Evolutionary conservation across 192 early-diverging fungal species (phyloP), one percentile per base, ranked within the genome.

Genomic region (Coemansia interrupta): DNA sequence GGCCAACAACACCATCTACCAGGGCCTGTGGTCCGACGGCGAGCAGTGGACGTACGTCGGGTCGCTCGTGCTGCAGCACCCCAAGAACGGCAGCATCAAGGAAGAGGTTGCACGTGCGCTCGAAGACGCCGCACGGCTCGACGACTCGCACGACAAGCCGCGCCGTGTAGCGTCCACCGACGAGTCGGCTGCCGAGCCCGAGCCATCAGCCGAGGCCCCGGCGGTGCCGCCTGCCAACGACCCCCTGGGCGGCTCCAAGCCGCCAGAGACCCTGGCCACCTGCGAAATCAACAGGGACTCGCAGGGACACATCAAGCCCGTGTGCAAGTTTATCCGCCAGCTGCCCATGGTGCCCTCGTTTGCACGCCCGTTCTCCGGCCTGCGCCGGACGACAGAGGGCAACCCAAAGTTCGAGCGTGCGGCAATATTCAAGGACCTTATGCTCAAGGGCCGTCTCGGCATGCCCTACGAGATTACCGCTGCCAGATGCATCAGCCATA

Each of bases 1-100:
- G 4, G 64, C 73, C 15, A 77, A 77, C 60, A 77, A 77, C 46
- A 77, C 73, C 0, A 77, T 77, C 18, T 77, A 77, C 64, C 73
- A 77, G 57, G 73, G 73, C 12, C 50, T 77, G 64, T 77, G 73
- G 73, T 70, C 68, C 4, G 73, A 77, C 20, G 73, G 73, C 56
- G 68, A 77, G 22, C 52, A 70, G 13, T 77, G 73, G 73, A 77
- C 68, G 3, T 77, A 77, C 29, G 64, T 77, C 64, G 73, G 73
- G 2, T 77, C 73, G n/a, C 64, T 77, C 0, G 53, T 77, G 2
- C 44, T 77, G 54, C 73, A 77, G 68, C 73, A 77, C 23, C 68
- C 73, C 0, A 77, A 71, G 52, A 58, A 30, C 2, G 42, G 50
- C 0, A 71, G 64, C 38, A 70, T 77, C 36, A 77, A 77, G 61